Percentiles rank a stretch among this genome's conserved stretches.
These are phyloP conservation scores for Fistulinella prunicolor DNA, from an alignment of 768 basidiomycete species.

Conservation along the genomic window DNA sequence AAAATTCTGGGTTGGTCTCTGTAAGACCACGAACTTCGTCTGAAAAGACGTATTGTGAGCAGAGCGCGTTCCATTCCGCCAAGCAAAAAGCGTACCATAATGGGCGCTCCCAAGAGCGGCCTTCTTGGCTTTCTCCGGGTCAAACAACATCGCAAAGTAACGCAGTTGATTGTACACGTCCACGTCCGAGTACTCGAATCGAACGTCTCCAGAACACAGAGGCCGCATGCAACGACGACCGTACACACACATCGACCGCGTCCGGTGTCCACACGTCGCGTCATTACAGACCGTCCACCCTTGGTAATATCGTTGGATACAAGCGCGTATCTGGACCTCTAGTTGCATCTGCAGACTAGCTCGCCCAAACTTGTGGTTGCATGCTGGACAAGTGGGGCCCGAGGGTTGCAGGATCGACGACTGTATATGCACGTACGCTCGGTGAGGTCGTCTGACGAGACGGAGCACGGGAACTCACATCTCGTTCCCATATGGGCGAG, in stretches of 20 bases:
- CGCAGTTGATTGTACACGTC: conserved; percentile 88
- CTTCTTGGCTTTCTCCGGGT: conserved; percentile 59
- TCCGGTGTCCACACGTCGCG: conserved; percentile 73
- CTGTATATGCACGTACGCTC: conserved; percentile 35
- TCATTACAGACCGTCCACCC: conserved; percentile 89
- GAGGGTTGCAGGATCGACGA: conserved; percentile 59
- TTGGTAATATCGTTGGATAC: conserved; percentile 82
- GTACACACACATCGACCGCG: conserved; percentile 94
- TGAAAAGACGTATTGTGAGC: too few relatives aligned
- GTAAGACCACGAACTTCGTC: too few relatives aligned
- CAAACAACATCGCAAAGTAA: conserved; percentile 79
- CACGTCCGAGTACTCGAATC: conserved; percentile 72
- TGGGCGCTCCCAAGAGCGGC: conserved; percentile 46
- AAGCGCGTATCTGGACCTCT: conserved; percentile 77
- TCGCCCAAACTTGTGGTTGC: conserved; percentile 47
- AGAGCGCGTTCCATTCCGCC: too few relatives aligned
- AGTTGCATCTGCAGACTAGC: conserved; percentile 80
- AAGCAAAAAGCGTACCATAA: conserved; percentile 35
- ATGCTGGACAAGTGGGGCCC: conserved; percentile 72
- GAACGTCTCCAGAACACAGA: conserved; percentile 9
- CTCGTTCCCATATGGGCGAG: conserved; percentile 54
- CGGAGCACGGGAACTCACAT: conserved; percentile 39
- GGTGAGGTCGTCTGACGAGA: background rate
- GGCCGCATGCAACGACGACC: conserved; percentile 72
- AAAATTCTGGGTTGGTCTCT: too few relatives aligned